phyloP scores from a whole-genome alignment of 257 asterid species.

The Solanum chiquidenum region DNA sequence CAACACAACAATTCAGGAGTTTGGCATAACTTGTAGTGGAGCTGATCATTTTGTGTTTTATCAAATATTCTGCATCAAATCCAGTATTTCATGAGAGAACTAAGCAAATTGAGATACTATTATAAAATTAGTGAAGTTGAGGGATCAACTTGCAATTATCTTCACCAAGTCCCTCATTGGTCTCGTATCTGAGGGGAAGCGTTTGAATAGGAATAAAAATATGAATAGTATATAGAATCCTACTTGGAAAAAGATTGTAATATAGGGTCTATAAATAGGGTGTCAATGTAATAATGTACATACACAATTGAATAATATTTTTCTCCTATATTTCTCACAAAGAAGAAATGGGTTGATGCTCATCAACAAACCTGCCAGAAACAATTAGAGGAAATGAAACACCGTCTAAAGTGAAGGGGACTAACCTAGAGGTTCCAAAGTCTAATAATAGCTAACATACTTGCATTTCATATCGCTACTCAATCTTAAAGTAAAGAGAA shows the following conservation, averaged over 20 bases:
- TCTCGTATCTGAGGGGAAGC: background rate
- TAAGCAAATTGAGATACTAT: background rate
- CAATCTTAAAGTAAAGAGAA: background rate
- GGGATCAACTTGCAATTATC: background rate
- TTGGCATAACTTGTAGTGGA: background rate
- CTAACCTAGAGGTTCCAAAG: background rate
- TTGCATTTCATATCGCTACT: background rate
- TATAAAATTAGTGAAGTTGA: background rate
- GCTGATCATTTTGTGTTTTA: background rate
- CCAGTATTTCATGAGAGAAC: background rate
- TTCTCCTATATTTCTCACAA: background rate
- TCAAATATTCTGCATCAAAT: background rate
- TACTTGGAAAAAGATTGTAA: background rate
- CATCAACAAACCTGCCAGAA: background rate
- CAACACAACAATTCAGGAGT: background rate
- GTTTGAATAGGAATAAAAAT: background rate
- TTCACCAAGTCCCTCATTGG: background rate
- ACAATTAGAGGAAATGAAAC: background rate
- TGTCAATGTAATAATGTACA: background rate
- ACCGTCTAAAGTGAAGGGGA: background rate
- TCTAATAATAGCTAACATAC: background rate
- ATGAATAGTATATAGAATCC: background rate
- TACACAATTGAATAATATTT: background rate
- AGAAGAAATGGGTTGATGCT: background rate
- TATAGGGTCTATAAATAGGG: background rate